phyloP scores from a whole-genome alignment of 2,329 filamentous ascomycete genomes.

The Fusarium dimerum region DNA sequence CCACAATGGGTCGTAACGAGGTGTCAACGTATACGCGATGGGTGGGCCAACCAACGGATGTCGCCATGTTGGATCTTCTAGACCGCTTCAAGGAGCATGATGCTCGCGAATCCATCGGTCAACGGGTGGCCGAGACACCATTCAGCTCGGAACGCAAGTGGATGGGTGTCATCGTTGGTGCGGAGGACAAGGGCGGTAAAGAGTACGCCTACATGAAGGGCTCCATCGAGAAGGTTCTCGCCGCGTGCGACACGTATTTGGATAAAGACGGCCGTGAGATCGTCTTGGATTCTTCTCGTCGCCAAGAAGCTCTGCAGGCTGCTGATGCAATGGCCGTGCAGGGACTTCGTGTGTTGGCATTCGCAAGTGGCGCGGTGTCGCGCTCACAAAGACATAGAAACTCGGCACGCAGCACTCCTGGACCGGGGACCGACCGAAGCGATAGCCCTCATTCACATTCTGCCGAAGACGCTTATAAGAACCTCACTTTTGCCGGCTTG shows the following conservation, averaged over 20 bases:
- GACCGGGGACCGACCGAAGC: slow-evolving; percentile 42
- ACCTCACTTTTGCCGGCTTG: slow-evolving; percentile 85
- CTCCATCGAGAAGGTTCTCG: slow-evolving; percentile 82
- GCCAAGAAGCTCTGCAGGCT: slow-evolving; percentile 73
- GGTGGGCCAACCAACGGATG: slow-evolving; percentile 96
- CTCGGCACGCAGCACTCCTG: slow-evolving; percentile 53
- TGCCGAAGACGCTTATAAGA: slow-evolving; percentile 73
- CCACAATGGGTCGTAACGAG: slow-evolving; percentile 66
- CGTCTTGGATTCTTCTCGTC: slow-evolving; percentile 74
- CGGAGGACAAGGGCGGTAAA: slow-evolving; percentile 59
- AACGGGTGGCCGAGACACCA: slow-evolving; percentile 80
- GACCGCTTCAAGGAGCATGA: slow-evolving; percentile 92
- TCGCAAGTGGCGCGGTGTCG: slow-evolving; percentile 78
- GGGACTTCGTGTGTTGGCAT: slow-evolving; percentile 86
- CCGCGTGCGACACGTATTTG: slow-evolving; percentile 87
- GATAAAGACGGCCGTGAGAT: slow-evolving; percentile 84
- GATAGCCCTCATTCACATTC: slow-evolving; percentile 45
- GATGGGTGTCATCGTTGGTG: slow-evolving; percentile 92
- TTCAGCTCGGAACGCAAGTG: slow-evolving; percentile 98
- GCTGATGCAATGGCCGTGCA: slow-evolving; percentile 86
- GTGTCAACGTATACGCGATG: slow-evolving; percentile 76
- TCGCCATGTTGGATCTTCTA: slow-evolving; percentile 91
- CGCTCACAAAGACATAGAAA: slow-evolving; percentile 46
- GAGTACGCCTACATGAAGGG: slow-evolving; percentile 96
- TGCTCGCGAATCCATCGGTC: slow-evolving; percentile 81